Base-by-base conservation (phyloP, 192 early-diverging fungal species). In the Coemansia sp. region DNA sequence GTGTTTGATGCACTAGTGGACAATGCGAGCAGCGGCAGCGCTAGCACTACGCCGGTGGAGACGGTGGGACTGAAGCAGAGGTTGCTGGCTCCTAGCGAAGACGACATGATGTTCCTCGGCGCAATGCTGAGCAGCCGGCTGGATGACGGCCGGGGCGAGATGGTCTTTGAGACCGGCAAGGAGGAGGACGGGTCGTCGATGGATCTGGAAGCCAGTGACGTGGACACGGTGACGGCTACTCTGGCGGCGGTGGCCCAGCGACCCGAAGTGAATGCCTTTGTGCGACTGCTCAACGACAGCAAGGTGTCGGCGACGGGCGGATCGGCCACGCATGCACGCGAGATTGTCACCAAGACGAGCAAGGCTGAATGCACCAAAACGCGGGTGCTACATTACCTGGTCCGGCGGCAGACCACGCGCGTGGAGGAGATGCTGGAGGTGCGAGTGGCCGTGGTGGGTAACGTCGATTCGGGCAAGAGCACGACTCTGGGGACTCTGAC, bases 401-500 rank as follows among this genome's bases (percentile, higher is more conserved):
- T 94, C 1, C 80, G 93, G 22, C 79, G 78, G 39, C 59, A 68
- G n/a, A 78, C 85, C 6, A 73, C 72, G 18, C 75, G 81, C n/a
- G 79, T 90, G n/a, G 85, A 92, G 54, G 78, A 88, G 25, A 61
- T 96, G 35, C 60, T 85, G 17, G 93, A 96, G 64, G 70, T 94
- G 42, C 81, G 93, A 7, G 82, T 96, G 9, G 87, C 86, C 12
- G 90, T 93, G 21, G 88, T 83, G 20, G 92, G 92, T 51, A 96
- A 96, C 68, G 91, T 96, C 18, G 84, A 85, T 39, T 81, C 84
- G 38, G 84, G 84, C 28, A 95, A 93, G 78, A 87, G 85, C 31
- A 96, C 93, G 1, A 64, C 91, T 47, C 70, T 96, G 19, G 93
- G 93, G 17, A 91, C 94, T 7, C 58, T 96, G 35, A 96, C 93